phyloP scores from a whole-genome alignment of 768 basidiomycete species.

The Mycena pura region DNA sequence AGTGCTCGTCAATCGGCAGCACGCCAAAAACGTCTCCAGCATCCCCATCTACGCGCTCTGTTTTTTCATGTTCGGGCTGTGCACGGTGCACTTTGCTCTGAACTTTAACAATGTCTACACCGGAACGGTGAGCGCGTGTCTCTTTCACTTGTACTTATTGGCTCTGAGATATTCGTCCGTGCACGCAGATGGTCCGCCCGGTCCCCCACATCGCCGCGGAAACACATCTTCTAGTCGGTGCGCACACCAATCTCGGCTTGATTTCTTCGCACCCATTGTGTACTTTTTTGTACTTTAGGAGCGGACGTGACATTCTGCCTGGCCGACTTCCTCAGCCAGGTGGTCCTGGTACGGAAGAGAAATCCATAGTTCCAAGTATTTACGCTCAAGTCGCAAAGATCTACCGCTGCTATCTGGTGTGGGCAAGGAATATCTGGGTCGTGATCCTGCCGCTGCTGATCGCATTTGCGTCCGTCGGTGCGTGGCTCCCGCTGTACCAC shows the following conservation, averaged over 20 bases:
- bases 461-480: conserved; percentile 42
- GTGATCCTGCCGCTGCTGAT: conserved; percentile 41
- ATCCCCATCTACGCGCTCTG: background rate
- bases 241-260: background rate
- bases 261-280: background rate
- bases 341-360: background rate
- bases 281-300: background rate
- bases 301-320: background rate
- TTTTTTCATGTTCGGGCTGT: background rate
- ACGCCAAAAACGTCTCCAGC: background rate
- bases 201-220: background rate
- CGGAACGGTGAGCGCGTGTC: background rate
- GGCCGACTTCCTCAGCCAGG: conserved; percentile 2
- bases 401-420: conserved; percentile 51
- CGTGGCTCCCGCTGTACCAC: conserved; percentile 2
- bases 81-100: conserved; percentile 5
- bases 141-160: background rate
- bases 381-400: no score
- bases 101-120: conserved; percentile 8
- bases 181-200: background rate
- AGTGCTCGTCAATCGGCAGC: background rate
- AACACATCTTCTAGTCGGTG: background rate
- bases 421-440: conserved; percentile 41
- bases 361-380: no score
- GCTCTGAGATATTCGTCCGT: background rate